Evolutionary conservation across 192 early-diverging fungal genomes (phyloP).

Genomic region (Spizellomyces sp.): DNA sequence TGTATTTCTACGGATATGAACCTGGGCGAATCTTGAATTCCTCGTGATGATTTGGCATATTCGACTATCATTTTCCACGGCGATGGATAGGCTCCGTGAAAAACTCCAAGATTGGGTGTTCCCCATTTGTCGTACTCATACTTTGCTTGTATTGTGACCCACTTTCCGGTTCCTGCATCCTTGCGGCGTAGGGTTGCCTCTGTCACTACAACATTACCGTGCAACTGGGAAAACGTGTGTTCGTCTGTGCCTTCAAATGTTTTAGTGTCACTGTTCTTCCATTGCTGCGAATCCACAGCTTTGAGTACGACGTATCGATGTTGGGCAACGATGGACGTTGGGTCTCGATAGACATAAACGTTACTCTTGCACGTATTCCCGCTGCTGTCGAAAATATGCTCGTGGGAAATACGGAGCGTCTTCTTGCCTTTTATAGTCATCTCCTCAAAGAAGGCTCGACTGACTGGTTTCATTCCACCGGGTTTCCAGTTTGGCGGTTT

Average conservation of each 20-base stretch:
- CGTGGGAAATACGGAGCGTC: slow-evolving; percentile 22
- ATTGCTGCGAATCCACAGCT: background rate
- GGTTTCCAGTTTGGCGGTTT: slow-evolving; percentile 48
- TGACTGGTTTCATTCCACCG: slow-evolving; percentile 31
- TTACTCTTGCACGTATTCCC: slow-evolving; percentile 30
- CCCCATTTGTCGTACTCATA: slow-evolving; percentile 2
- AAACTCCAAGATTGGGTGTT: background rate
- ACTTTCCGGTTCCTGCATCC: slow-evolving; percentile 2
- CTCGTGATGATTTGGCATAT: background rate
- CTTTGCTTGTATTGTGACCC: background rate
- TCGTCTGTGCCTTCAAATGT: slow-evolving; percentile 22
- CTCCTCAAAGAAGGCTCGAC: slow-evolving; percentile 28
- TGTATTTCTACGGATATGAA: slow-evolving; percentile 1
- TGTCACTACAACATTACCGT: slow-evolving; percentile 13
- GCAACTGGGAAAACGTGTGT: slow-evolving; percentile 8
- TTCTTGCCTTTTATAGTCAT: background rate
- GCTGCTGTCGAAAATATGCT: slow-evolving; percentile 28
- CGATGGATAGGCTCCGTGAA: background rate
- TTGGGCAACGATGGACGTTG: slow-evolving; percentile 24
- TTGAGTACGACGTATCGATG: slow-evolving; percentile 18
- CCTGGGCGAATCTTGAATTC: background rate
- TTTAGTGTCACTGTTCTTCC: background rate
- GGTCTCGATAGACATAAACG: slow-evolving; percentile 36
- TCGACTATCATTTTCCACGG: background rate
- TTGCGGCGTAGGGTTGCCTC: slow-evolving; percentile 14